Evolutionary conservation across 2,329 filamentous ascomycete genomes (phyloP), one percentile per base, ranked within the genome.

Genomic region (Monosporascus sp.): DNA sequence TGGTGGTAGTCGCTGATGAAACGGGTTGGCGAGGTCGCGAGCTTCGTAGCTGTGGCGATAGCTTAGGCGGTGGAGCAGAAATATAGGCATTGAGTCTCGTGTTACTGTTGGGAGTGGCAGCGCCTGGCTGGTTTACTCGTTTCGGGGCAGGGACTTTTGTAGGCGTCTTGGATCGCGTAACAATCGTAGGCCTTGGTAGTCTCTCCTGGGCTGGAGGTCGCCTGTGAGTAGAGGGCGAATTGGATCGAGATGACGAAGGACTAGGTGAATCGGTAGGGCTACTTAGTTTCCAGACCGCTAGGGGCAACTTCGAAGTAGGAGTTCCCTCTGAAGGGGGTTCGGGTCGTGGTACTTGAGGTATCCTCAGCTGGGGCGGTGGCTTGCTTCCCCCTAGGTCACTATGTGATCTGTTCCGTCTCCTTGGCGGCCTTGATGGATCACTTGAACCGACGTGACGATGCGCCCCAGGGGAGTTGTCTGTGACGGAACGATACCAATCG

Each of bases 21-120:
- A 95, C 85, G 8, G 88, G 86, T 64, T 90, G 86, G 50, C 90
- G 80, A n/a, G 89, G 89, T 43, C 89, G 80, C 43, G 90, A 94
- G 65, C 89, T 94, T 65, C 91, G 83, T 48, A 96, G 74, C 9
- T 87, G 84, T 3, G 91, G 90, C 1, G 91, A 95, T 37, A 86
- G 79, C 65, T 89, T 90, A 0, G 88, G 82, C 18, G 79, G 77
- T 44, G 88, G 83, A 37, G 82, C 76, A 53, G 87, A 81, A 59
- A 94, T 88, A 67, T 88, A 89, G 40, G 89, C 88, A 61, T 87
- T 85, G 14, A 94, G 77, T 49, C 82, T 79, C 45, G 77, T 72
- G 61, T 78, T 84, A 62, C 77, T 81, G 56, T 75, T 79, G 26
- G 77, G 68, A 24, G 74, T 76, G 9, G 71, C 67, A n/a, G 75